Conservation (phyloP, 768 basidiomycete genomes). For the Boletus pseudo-olivaceus region DNA sequence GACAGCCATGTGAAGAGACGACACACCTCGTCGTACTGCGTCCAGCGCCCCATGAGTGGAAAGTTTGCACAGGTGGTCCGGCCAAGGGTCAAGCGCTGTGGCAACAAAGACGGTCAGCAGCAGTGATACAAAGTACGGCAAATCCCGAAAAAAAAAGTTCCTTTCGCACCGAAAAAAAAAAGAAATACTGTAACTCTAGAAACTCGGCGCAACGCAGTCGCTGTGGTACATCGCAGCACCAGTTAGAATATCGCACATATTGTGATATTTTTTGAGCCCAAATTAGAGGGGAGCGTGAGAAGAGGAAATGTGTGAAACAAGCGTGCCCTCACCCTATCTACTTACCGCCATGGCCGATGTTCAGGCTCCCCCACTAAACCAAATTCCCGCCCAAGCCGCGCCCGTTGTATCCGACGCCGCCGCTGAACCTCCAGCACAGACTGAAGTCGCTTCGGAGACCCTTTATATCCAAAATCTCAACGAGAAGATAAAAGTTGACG, state of each 20-base stretch:
- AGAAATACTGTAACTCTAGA: not conserved
- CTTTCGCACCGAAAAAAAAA: not conserved
- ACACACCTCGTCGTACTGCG: slow-evolving; percentile 34
- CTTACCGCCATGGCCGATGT: slow-evolving; percentile 36
- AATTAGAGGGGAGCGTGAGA: not conserved
- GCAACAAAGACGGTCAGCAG: slow-evolving; percentile 1
- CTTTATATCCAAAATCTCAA: slow-evolving; percentile 96
- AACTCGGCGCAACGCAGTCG: not conserved
- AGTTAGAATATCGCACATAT: not conserved
- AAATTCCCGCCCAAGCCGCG: slow-evolving; percentile 26
- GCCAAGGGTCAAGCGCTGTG: slow-evolving; percentile 13
- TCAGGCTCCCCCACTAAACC: slow-evolving; percentile 30
- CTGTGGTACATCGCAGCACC: not conserved
- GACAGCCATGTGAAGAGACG: not conserved
- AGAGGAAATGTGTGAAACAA: slow-evolving; percentile 22
- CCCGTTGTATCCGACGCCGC: slow-evolving; percentile 15
- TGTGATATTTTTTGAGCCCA: not conserved
- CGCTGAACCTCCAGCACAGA: slow-evolving; percentile 25
- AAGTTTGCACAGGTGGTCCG: slow-evolving; percentile 14
- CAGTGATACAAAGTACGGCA: slow-evolving; percentile 11
- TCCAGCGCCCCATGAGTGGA: slow-evolving; percentile 35
- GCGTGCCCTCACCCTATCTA: not conserved
- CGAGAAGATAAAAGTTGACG: slow-evolving; percentile 85
- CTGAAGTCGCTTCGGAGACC: slow-evolving; percentile 69
- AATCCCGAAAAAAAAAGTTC: slow-evolving; percentile 14